Percentiles rank a stretch among this genome's conserved stretches.
These are phyloP conservation scores for Kalmanozyma brasiliensis DNA, from an alignment of 1,284 basidiomycete species.

Conservation along the genomic window DNA sequence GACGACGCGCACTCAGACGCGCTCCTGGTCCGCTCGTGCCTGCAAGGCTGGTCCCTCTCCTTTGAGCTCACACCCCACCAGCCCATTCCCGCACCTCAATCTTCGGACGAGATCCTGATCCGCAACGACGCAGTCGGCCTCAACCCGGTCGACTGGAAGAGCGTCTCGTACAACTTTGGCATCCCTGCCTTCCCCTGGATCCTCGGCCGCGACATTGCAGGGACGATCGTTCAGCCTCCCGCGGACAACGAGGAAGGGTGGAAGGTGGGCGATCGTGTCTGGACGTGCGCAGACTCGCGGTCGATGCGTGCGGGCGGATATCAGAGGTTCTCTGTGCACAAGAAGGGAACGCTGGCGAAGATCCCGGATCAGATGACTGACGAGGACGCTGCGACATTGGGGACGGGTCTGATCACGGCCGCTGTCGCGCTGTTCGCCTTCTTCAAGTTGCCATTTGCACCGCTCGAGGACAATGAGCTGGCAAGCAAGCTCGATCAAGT, in stretches of 20 bases:
- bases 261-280: conserved; percentile 70
- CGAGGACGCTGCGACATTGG: conserved; percentile 55
- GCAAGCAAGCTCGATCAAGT: not conserved
- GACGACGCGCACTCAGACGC: conserved; percentile 12
- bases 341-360: conserved; percentile 40
- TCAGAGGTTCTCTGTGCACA: conserved; percentile 48
- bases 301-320: conserved; percentile 54
- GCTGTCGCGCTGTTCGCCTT: conserved; percentile 57
- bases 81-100: conserved; percentile 14
- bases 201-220: conserved; percentile 71
- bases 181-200: conserved; percentile 64
- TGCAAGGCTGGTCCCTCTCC: conserved; percentile 56
- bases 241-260: conserved; percentile 67
- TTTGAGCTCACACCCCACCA: conserved; percentile 53
- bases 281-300: conserved; percentile 61
- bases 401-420: conserved; percentile 66
- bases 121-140: conserved; percentile 50
- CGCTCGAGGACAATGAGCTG: not conserved
- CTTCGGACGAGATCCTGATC: conserved; percentile 43
- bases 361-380: conserved; percentile 33
- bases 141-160: conserved; percentile 62
- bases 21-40: conserved; percentile 51
- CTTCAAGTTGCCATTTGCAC: conserved; percentile 30
- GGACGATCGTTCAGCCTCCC: conserved; percentile 70
- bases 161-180: conserved; percentile 57